Base-by-base conservation (phyloP, 495 filamentous ascomycete genomes). In the Tuber borchii region DNA sequence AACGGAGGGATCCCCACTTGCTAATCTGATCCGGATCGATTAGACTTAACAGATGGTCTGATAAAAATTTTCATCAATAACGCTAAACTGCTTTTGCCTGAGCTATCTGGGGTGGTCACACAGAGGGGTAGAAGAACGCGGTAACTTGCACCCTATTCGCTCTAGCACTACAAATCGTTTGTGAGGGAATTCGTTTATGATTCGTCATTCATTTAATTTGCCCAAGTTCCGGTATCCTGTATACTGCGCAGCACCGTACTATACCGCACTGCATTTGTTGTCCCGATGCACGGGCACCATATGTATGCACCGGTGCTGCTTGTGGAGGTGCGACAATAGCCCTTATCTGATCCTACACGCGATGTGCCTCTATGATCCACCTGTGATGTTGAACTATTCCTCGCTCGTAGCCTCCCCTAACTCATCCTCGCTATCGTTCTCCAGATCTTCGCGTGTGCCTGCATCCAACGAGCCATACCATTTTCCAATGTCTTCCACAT, bases 401-500 rank as follows among this genome's bases (percentile, higher is more conserved):
- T 65, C 26, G 4, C 26, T 37, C 37, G 37, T 22, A 56, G 43
- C 78, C 46, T 78, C 72, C 20, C 42, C 71, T 19, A 73, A 43
- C 20, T 76, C 75, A 39, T 78, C 79, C 10, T 68, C 78, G 71
- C 81, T 80, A 48, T 80, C 82, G 48, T 80, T 79, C 37, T 76
- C 77, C 40, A 86, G 78, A 56, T 81, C 83, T 70, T 76, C 82
- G 71, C 84, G 83, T n/a, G 74, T 79, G 56, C 71, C 69, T 16
- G 77, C 70, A 71, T 83, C 83, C 37, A 86, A 74, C 31, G 74
- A 76, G 16, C 71, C 77, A 84, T 87, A 90, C 89, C 89, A 90
- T 44, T 74, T 79, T 75, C 87, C 87, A 76, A 93, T 80, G 37
- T 80, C 84, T 70, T 84, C 83, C n/a, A 89, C 88, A 82, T 88